Evolutionary conservation across 2,329 filamentous ascomycete species (phyloP).

Genomic region (Verticillium nonalfalfae): DNA sequence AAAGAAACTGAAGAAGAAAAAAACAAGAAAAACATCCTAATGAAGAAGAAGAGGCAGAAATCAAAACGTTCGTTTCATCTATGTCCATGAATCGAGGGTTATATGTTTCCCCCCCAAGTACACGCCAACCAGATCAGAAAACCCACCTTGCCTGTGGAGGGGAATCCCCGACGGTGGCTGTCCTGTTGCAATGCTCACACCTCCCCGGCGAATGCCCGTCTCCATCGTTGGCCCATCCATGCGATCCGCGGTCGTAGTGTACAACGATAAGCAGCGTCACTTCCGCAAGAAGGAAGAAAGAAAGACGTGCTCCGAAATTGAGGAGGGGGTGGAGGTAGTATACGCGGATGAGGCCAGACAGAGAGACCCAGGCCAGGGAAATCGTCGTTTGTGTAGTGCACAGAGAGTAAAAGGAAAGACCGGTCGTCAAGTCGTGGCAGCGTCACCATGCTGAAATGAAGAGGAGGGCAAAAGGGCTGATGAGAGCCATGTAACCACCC

Average conservation of each 20-base stretch:
- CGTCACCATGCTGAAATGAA: conserved; percentile 25
- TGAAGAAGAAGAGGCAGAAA: neutral
- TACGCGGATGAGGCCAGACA: conserved; percentile 5
- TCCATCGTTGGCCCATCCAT: neutral
- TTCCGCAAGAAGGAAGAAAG: neutral
- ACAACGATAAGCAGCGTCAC: conserved; percentile 2
- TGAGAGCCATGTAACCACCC: conserved; percentile 4
- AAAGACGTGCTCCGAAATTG: conserved; percentile 16
- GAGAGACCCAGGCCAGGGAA: conserved; percentile 2
- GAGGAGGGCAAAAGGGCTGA: conserved; percentile 12
- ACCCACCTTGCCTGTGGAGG: conserved; percentile 10
- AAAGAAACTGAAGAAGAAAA: neutral
- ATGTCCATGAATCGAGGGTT: conserved; percentile 10
- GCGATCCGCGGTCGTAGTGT: conserved; percentile 9
- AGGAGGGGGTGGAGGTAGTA: conserved; percentile 2
- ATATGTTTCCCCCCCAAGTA: conserved; percentile 6
- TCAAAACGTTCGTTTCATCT: conserved; percentile 7
- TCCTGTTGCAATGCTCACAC: neutral
- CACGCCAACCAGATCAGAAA: conserved; percentile 8
- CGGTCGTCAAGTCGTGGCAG: conserved; percentile 32
- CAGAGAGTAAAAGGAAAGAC: conserved; percentile 24
- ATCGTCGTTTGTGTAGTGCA: conserved; percentile 10
- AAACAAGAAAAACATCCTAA: conserved; percentile 5
- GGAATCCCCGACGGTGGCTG: conserved; percentile 3
- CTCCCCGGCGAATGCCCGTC: neutral